Evolutionary conservation across 2,329 filamentous ascomycete species (phyloP), one percentile per base, ranked within the genome.

Genomic region (Didymella exigua): DNA sequence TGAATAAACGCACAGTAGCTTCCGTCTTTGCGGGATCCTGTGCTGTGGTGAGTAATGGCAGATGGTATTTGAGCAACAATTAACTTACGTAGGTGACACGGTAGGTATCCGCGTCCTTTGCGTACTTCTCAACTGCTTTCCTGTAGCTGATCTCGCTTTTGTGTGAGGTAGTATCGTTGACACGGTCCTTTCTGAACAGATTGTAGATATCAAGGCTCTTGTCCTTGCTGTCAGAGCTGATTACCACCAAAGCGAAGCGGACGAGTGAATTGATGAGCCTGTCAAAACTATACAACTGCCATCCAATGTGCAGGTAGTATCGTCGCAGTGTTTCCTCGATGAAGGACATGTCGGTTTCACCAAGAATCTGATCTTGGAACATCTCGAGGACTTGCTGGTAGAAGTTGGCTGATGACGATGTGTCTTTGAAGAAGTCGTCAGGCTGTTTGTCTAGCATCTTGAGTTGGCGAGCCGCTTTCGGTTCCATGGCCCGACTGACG

Each of bases 41-140:
- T 36, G 34, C 44, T 9, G 7, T 26, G 26, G 59, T 77, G 66
- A 78, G 73, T 45, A 33, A 18, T 47, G 30, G 19, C n/a, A 11
- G 1, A 23, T 27, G 16, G 9, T 1, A 26, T 19, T 5, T 9
- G 19, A 33, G 21, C n/a, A 13, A 5, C 19, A 27, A 7, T 26
- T 18, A 21, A 86, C 91, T 84, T 86, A 97, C 93, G 81, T 89
- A 98, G 71, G 88, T 87, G 62, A 98, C 88, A 44, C 91, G 86
- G 75, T 96, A 98, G 60, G 96, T 85, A 68, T 98, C 93, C 14
- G 89, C 89, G 61, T 98, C 93, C 79, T 96, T 96, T 63, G 95
- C 87, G 70, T 91, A 87, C 76, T 95, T 95, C 76, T 97, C 92
- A 1, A 95, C 92, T 71, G 91, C 91, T 76, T 96, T 96, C 58